These are phyloP conservation scores for Phytopythium litorale DNA, from an alignment of 352 stramenopile species.

Conservation along the genomic window DNA sequence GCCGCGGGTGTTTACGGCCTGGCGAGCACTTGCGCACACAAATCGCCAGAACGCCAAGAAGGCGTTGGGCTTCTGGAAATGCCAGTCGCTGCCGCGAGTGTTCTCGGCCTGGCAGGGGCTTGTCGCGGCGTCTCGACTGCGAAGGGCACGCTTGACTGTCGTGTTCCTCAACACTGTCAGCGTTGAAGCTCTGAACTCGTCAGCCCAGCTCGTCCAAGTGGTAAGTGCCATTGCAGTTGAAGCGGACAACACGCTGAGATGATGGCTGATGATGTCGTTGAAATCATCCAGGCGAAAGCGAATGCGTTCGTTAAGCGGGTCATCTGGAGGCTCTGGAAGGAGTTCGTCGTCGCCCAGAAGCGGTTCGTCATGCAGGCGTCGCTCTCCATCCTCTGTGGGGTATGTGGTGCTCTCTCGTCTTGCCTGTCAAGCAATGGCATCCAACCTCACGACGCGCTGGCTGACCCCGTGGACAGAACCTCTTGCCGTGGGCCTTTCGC, in stretches of 20 bases:
- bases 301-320: slow-evolving; percentile 41
- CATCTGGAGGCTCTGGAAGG: slow-evolving; percentile 44
- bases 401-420: slow-evolving; percentile 14
- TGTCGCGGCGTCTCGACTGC: slow-evolving; percentile 19
- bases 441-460: slow-evolving; percentile 1
- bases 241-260: neutral
- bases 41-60: slow-evolving; percentile 49
- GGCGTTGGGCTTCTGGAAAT: slow-evolving; percentile 66
- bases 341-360: slow-evolving; percentile 56
- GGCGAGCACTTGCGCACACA: slow-evolving; percentile 31
- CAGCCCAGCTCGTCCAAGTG: slow-evolving; percentile 23
- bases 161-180: slow-evolving; percentile 62
- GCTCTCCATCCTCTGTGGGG: slow-evolving; percentile 62
- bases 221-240: neutral
- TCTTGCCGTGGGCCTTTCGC: slow-evolving; percentile 64
- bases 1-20: slow-evolving; percentile 37
- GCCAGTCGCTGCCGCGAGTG: slow-evolving; percentile 52
- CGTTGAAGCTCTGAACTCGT: slow-evolving; percentile 73
- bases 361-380: slow-evolving; percentile 65
- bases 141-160: slow-evolving; percentile 34
- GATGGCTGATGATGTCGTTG: neutral
- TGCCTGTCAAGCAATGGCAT: neutral
- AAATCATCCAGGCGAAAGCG: slow-evolving; percentile 24
- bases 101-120: slow-evolving; percentile 45
- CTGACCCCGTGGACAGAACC: slow-evolving; percentile 27